Conservation (phyloP, 208 protist genomes). For the Crithidia thermophila region DNA sequence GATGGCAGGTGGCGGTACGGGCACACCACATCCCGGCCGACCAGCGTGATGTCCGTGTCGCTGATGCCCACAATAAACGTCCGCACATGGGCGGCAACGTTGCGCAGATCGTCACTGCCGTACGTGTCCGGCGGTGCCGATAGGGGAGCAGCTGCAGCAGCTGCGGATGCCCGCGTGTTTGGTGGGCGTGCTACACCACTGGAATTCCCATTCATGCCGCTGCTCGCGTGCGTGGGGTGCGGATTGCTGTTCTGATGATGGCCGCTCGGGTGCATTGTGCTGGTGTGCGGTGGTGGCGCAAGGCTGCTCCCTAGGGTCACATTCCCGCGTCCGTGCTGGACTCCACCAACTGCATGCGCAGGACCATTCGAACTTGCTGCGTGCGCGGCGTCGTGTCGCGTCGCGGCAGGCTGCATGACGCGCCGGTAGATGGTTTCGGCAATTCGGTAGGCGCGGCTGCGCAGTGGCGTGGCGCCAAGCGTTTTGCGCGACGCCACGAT, state of each 20-base stretch:
- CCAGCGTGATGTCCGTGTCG: slow-evolving; percentile 56
- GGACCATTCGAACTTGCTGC: not conserved
- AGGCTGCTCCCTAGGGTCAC: too few species aligned
- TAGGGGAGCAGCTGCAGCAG: not conserved
- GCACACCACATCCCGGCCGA: slow-evolving; percentile 71
- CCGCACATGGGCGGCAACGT: slow-evolving; percentile 18
- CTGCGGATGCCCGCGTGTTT: not conserved
- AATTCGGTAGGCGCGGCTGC: slow-evolving; percentile 62
- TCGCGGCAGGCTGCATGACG: slow-evolving; percentile 9
- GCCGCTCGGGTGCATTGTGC: too few species aligned
- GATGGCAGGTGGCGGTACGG: slow-evolving; percentile 43
- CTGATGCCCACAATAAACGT: slow-evolving; percentile 56
- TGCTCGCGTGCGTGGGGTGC: too few species aligned
- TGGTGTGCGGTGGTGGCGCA: too few species aligned
- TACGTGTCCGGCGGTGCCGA: not conserved
- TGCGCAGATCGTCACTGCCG: not conserved
- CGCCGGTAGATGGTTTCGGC: slow-evolving; percentile 51
- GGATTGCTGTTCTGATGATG: too few species aligned
- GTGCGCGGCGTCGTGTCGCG: not conserved
- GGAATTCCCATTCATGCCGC: too few species aligned
- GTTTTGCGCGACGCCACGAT: slow-evolving; percentile 84
- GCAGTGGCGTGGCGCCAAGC: slow-evolving; percentile 43
- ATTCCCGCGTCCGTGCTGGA: too few species aligned
- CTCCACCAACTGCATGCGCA: too few species aligned
- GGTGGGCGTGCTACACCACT: not conserved